A percentile compares a stretch with the other conserved stretches of the same genome.
Evolutionary conservation across 2,329 filamentous ascomycete species (phyloP).

Genomic region (Diaporthe sp.): DNA sequence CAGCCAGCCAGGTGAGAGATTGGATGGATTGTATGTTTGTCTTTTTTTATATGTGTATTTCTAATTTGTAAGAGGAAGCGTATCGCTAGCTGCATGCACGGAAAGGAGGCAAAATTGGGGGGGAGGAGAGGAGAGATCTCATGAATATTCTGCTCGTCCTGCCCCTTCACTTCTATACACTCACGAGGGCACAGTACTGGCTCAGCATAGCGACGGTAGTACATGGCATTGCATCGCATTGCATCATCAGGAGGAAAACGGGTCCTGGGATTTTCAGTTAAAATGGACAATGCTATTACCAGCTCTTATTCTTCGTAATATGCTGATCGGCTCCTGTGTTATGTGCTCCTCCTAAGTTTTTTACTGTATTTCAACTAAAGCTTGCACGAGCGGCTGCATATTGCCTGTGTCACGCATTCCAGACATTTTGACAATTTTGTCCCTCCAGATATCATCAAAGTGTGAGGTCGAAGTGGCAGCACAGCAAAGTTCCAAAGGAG

Average conservation of each 20-base stretch:
- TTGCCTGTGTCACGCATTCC: too few relatives aligned
- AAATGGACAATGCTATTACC: background rate
- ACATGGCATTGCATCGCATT: conserved; percentile 33
- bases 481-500: too few relatives aligned
- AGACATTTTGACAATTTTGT: too few relatives aligned
- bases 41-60: background rate
- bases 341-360: background rate
- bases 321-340: background rate
- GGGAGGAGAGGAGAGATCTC: background rate
- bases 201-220: conserved; percentile 35
- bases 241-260: conserved; percentile 23
- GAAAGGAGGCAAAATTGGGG: background rate
- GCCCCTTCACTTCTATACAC: background rate
- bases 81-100: conserved; percentile 6
- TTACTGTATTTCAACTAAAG: background rate
- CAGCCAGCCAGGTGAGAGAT: background rate
- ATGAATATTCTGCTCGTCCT: background rate
- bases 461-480: too few relatives aligned
- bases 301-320: background rate
- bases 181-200: background rate
- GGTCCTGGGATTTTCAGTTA: background rate
- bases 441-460: too few relatives aligned
- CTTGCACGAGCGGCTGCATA: too few relatives aligned
- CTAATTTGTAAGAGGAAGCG: conserved; percentile 14
- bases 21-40: background rate